Evolutionary conservation across 768 basidiomycete genomes (phyloP), one percentile per base, ranked within the genome.

Genomic region (Naganishia vaughanmartiniae): DNA sequence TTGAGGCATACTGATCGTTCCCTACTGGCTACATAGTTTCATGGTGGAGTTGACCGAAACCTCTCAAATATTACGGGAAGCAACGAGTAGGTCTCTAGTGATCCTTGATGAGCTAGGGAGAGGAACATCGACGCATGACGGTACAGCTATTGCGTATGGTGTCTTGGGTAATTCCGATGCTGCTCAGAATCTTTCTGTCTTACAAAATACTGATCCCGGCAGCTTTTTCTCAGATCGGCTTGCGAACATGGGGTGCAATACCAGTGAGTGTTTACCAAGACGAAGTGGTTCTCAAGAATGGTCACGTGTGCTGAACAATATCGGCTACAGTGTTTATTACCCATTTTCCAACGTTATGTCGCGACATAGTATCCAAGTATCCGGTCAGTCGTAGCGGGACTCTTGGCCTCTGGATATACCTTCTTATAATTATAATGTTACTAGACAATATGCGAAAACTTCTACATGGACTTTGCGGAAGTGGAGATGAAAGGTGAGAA

Each of bases 1-100:
- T 31, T 4, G 42, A 42, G 42, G 15, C 42, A 21, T 53, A 31
- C 17, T 24, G 2, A 56, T 9, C n/a, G 31, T 26, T 31, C 15
- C 45, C 31, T 54, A 63, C 42, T 12, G 10, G 6, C 0, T 30
- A 11, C 4, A 12, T 34, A 60, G 60, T 0, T 96, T 97, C 79
- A 96, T 96, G 94, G 91, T 97, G 3, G 95, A 99, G 81, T 89
- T 98, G 85, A 85, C 89, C 6, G 93, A 97, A 79, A 96, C 94
- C 0, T 89, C 88, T 75, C 91, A 96, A 75, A 93, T 97, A 69
- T 81, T 98, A 17, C 85, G 88, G 42, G 84, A 87, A 4, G 90
- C 91, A 0, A 90, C 92, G 0, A 80, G 84, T 4, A 85, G 85
- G 34, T 92, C 90, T 63, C 84, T 98, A 14, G 90, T 99, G 15